Evolutionary conservation across 2,329 filamentous ascomycete genomes (phyloP), one percentile per base, ranked within the genome.

Genomic region (Penicillium freii): DNA sequence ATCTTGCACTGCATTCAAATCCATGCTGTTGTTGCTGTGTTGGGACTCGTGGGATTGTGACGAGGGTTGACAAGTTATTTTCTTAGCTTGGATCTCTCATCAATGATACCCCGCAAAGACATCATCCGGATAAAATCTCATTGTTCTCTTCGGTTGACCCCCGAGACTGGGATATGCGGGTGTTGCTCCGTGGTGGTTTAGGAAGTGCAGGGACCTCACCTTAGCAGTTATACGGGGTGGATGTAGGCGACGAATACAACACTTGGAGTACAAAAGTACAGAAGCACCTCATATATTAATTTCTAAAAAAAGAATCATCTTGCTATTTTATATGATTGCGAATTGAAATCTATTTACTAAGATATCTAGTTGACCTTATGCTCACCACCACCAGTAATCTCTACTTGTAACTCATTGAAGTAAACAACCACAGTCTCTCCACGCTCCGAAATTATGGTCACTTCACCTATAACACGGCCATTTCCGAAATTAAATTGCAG

Each of bases 401-500:
- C 47, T 29, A 54, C 54, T 17, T 47, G 51, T 19, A 52, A 49
- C 17, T 57, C 64, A 54, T 60, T 45, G 33, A 66, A 67, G 46
- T 40, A 51, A n/a, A 71, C 38, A 13, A 60, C 45, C n/a, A 51
- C 56, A 31, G 45, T 57, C 48, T 57, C 50, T 21, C 56, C 65
- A 33, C 56, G 38, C 4, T 58, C 36, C 11, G 67, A 67, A 17
- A 40, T 44, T 7, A 68, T 49, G 23, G 36, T 46, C 11, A 69
- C 61, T 6, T 45, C 46, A 21, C 52, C 62, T 25, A 61, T 39
- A 25, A 68, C 47, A 62, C 63, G 56, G 15, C 66, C 66, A 40
- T 73, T 62, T 47, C 70, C 59, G 72, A 75, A 78, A 38, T 61
- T 58, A 51, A 78, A 77, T n/a, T 70, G 69, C 44, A 78, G 46